Evolutionary conservation across 352 stramenopile genomes (phyloP), one percentile per base, ranked within the genome.

Genomic region (Phytophthora cactorum): DNA sequence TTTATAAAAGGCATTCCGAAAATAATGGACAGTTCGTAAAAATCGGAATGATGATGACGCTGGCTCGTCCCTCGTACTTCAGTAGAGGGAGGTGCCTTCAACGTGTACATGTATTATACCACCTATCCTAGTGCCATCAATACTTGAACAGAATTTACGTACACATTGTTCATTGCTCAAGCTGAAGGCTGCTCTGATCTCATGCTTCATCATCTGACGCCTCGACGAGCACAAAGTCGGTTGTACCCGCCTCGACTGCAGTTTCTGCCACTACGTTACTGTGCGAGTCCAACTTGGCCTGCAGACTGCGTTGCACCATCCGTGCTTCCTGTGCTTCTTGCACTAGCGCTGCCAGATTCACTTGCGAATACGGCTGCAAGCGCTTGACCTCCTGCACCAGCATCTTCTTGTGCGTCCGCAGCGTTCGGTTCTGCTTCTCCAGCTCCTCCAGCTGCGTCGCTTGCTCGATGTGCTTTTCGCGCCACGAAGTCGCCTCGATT

Each of bases 241-340:
- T 39, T 5, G 66, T 9, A 7, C 22, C 41, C 0, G 47, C 39
- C 36, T 66, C 60, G 2, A 11, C 9, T 25, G 28, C 12, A 29
- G 25, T 31, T 22, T 58, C 22, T 8, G 10, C 56, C 25, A n/a
- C 38, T 43, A 2, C 52, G 2, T 36, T 39, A 6, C 14, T 47
- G 43, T 70, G 67, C 32, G 36, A 74, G 38, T 80, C 61, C 39
- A 90, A 52, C 39, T 84, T 80, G 8, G 73, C 64, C 47, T 90
- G 82, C 2, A 90, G 58, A 68, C 78, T 88, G 56, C 79, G 79
- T 53, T 92, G 84, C 63, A 92, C 77, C 84, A 92, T 92, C 36
- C 84, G 74, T 12, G 84, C 84, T 44, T 92, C 84, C 28, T 90
- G 76, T 5, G 84, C 84, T 49, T 92, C 84, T 50, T 89, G 82